Conservation (phyloP, 2,329 filamentous ascomycete genomes). For the Scedosporium aurantiacum region DNA sequence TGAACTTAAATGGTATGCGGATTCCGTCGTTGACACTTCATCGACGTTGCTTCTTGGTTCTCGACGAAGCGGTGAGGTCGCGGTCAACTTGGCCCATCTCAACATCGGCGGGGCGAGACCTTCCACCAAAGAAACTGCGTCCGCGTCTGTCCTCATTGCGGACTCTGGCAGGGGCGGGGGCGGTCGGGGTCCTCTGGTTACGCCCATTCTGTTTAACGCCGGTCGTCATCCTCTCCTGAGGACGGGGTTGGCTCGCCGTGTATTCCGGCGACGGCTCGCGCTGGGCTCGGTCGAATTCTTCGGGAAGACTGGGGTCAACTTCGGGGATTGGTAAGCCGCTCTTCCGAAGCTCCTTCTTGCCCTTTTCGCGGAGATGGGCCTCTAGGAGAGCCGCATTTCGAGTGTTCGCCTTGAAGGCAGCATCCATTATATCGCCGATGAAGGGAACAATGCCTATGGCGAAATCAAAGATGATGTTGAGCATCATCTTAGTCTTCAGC, state of each 20-base stretch:
- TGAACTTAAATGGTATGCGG: not conserved
- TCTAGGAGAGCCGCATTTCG: constrained; percentile 63
- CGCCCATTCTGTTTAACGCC: not conserved
- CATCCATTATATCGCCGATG: constrained; percentile 65
- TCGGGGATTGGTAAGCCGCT: constrained; percentile 35
- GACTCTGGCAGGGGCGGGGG: constrained; percentile 7
- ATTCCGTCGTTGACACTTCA: not conserved
- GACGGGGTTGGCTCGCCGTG: constrained; percentile 8
- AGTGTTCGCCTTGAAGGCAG: constrained; percentile 63
- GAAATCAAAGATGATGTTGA: constrained; percentile 70
- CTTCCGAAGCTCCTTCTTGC: constrained; percentile 42
- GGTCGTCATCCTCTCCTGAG: constrained; percentile 10
- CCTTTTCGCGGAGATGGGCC: constrained; percentile 55
- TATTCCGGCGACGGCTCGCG: constrained; percentile 9
- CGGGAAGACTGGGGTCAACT: constrained; percentile 40
- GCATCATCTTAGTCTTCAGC: constrained; percentile 60
- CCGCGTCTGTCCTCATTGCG: constrained; percentile 3
- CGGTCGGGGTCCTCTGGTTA: constrained; percentile 5
- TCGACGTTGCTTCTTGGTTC: not conserved
- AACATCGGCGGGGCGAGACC: constrained; percentile 8
- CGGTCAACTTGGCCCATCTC: constrained; percentile 7
- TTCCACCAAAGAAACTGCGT: constrained; percentile 9
- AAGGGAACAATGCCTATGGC: constrained; percentile 63
- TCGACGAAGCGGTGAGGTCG: constrained; percentile 1
- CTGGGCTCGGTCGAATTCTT: constrained; percentile 33